Evolutionary conservation across 2,329 filamentous ascomycete species (phyloP).

Genomic region (Elsinoe necatrix): DNA sequence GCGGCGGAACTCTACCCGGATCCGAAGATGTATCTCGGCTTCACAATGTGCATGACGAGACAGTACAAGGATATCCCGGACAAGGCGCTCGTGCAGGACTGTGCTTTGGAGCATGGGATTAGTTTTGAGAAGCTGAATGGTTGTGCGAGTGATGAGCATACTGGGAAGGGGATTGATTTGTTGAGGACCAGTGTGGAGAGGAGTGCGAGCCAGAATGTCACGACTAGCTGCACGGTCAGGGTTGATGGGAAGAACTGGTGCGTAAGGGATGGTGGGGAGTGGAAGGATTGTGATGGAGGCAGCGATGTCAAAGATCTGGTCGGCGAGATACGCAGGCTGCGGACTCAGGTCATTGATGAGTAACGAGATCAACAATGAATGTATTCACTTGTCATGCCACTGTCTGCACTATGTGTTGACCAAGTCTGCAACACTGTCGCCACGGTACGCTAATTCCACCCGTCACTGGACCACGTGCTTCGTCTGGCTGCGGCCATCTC

Average conservation of each 20-base stretch:
- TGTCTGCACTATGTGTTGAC: too few relatives aligned
- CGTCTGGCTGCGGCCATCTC: too few relatives aligned
- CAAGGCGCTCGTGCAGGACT: conserved; percentile 70
- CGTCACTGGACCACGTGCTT: too few relatives aligned
- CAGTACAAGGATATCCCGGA: conserved; percentile 72
- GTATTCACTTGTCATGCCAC: background rate
- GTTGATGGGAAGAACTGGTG: conserved; percentile 75
- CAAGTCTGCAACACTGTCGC: too few relatives aligned
- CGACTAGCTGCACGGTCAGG: conserved; percentile 45
- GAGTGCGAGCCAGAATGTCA: conserved; percentile 43
- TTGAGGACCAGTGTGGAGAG: conserved; percentile 59
- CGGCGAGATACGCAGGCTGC: conserved; percentile 49
- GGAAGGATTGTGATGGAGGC: conserved; percentile 69
- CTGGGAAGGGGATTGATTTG: conserved; percentile 59
- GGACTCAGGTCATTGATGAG: background rate
- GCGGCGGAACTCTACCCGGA: conserved; percentile 74
- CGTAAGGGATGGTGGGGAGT: conserved; percentile 67
- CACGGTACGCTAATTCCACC: too few relatives aligned
- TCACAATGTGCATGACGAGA: conserved; percentile 78
- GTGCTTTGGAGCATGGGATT: conserved; percentile 82
- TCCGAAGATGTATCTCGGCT: conserved; percentile 81
- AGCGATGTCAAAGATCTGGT: conserved; percentile 63
- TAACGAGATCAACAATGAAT: background rate
- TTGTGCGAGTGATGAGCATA: conserved; percentile 70
- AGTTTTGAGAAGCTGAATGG: conserved; percentile 73